Conservation (phyloP, 2,329 filamentous ascomycete species). For the Xylariaceae sp. region DNA sequence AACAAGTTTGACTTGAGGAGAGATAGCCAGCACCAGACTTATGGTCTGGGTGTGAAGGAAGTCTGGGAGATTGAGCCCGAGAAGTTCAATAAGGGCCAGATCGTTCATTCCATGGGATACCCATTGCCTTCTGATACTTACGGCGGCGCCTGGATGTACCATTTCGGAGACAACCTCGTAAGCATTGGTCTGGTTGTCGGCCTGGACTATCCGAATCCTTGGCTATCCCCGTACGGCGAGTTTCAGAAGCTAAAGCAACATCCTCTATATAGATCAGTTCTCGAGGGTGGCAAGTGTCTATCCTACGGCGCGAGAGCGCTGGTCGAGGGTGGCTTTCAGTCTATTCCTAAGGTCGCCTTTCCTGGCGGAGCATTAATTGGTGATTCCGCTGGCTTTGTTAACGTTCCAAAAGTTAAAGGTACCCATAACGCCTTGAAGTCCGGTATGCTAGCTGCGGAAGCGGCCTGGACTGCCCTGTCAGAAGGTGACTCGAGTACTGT, state of each 20-base stretch:
- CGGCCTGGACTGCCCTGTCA: constrained; percentile 78
- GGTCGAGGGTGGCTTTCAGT: constrained; percentile 95
- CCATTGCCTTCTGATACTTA: constrained; percentile 89
- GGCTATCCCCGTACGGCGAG: constrained; percentile 92
- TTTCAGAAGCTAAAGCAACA: constrained; percentile 99
- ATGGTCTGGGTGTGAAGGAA: constrained; percentile 93
- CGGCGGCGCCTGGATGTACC: constrained; percentile 98
- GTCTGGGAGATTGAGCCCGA: constrained; percentile 95
- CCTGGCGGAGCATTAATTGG: constrained; percentile 95
- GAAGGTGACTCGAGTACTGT: constrained; percentile 69
- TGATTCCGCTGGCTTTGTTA: constrained; percentile 95
- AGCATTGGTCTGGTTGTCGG: constrained; percentile 90
- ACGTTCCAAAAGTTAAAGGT: constrained; percentile 98
- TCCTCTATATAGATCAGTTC: constrained; percentile 81
- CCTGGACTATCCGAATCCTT: constrained; percentile 95
- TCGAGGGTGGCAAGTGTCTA: constrained; percentile 98
- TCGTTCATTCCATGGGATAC: constrained; percentile 92
- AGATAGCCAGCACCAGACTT: constrained; percentile 93
- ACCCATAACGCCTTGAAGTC: constrained; percentile 98
- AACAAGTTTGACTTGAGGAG: constrained; percentile 91
- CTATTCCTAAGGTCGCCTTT: constrained; percentile 95
- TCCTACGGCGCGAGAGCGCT: constrained; percentile 93
- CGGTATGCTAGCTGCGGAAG: constrained; percentile 94
- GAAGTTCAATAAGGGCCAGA: constrained; percentile 86
- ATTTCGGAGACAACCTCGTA: constrained; percentile 97